Evolutionary conservation across 164 flowering plant species (phyloP).

Genomic region (Macadamia tetraphylla): DNA sequence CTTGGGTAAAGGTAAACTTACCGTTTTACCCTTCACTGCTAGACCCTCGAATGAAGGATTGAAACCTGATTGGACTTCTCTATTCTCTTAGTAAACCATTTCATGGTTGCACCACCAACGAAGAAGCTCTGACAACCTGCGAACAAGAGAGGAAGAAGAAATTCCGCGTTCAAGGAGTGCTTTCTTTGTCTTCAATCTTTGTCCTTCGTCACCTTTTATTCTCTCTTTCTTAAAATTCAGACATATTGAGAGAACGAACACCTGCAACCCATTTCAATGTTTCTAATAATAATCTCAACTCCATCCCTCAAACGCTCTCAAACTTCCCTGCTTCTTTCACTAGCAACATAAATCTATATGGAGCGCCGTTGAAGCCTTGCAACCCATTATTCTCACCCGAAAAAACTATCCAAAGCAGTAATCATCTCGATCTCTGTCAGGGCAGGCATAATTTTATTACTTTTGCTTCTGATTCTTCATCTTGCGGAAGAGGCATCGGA

Average conservation of each 20-base stretch:
- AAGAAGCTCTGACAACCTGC: no score
- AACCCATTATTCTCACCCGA: not conserved
- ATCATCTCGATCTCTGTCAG: constrained; percentile 2
- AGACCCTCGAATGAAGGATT: no score
- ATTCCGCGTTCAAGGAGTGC: constrained; percentile 17
- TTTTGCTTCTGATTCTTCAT: not conserved
- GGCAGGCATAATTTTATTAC: not conserved
- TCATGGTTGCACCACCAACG: no score
- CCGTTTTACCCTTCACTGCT: no score
- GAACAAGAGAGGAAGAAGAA: no score
- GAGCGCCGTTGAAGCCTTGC: constrained; percentile 6
- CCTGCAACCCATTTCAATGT: not conserved
- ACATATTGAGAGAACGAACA: not conserved
- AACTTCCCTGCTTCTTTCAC: constrained; percentile 4
- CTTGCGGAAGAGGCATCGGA: constrained; percentile 13
- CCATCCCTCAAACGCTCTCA: constrained; percentile 2
- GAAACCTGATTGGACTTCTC: no score
- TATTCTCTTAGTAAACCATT: no score
- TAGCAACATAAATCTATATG: not conserved
- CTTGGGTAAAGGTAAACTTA: no score
- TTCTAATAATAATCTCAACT: constrained; percentile 5
- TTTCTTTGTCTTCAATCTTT: constrained; percentile 3
- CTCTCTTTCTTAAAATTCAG: constrained; percentile 11
- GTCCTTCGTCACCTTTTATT: not conserved
- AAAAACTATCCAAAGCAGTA: not conserved